Base-by-base conservation (phyloP, 768 basidiomycete genomes). In the Cyclocybe cylindracea region DNA sequence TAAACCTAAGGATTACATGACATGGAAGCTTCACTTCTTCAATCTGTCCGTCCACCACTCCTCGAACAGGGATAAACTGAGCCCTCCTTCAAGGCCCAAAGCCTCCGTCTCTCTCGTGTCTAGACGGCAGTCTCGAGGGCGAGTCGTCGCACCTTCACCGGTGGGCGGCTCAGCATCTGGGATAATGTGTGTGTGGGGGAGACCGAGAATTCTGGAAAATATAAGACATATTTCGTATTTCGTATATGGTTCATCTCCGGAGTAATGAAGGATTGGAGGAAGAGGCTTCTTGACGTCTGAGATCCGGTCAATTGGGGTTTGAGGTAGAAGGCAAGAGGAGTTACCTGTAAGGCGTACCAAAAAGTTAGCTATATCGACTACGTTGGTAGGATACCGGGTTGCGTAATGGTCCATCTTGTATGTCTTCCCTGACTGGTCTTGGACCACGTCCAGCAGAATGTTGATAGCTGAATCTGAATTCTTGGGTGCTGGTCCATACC, bases 321-420 rank as follows among this genome's bases (percentile, higher is more conserved):
- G 13, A 52, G 1, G 42, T 24, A 8, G 19, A 31, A 19, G 10
- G 11, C 24, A 14, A 7, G 11, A 32, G 7, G 7, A 69, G 79
- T 44, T 55, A 93, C 92, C 77, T 18, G 83, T 75, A 3, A 96
- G 75, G 36, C 89, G 85, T 39, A 86, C 85, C 32, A 98, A 77
- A 62, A 96, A 95, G 16, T 82, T 75, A 2, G 89, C 94, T 48
- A 98, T 87, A 63, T 98, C 95, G 32, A 86, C 61, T 9, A 92
- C 86, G 61, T 94, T 94, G 19, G 96, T 98, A 0, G 96, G 96
- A 70, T 89, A 96, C 29, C 96, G 81, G 13, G 87, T 91, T 19
- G 92, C 94, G 65, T 86, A 96, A 66, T 96, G 87, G 65, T 99
- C 96, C 96, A 98, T 98, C 67, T 86, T 92, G 75, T 94, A 94